phyloP scores from a whole-genome alignment of 495 filamentous ascomycete genomes.

The Patellaria atrata region DNA sequence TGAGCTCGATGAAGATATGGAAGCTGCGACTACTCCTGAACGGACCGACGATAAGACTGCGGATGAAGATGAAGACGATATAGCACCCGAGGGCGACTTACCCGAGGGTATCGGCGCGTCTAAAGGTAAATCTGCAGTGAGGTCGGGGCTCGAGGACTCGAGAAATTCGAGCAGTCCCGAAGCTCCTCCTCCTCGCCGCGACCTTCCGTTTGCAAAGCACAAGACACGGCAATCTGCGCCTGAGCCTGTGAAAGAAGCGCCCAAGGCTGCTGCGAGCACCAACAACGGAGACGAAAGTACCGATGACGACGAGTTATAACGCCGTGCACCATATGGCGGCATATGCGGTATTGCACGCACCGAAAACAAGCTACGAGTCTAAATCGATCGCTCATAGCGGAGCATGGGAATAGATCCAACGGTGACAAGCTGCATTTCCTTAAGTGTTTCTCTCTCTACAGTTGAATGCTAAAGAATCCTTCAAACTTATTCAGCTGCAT shows the following conservation, averaged over 20 bases:
- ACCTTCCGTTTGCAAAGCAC: slow-evolving; percentile 17
- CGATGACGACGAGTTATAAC: slow-evolving; percentile 20
- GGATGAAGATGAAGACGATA: slow-evolving; percentile 16
- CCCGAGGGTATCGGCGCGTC: too few species aligned
- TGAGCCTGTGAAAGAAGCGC: slow-evolving; percentile 3
- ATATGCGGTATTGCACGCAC: too few species aligned
- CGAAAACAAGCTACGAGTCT: too few species aligned
- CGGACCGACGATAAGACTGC: slow-evolving; percentile 17
- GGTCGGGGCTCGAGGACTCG: too few species aligned
- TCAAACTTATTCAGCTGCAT: too few species aligned
- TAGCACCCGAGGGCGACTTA: background rate
- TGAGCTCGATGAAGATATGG: slow-evolving; percentile 6
- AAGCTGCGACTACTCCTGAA: slow-evolving; percentile 10
- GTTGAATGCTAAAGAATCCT: too few species aligned
- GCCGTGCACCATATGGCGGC: too few species aligned
- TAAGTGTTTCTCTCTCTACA: too few species aligned
- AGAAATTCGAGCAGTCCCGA: slow-evolving; percentile 1
- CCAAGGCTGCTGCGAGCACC: background rate
- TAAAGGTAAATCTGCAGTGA: too few species aligned
- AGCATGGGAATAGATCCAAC: too few species aligned
- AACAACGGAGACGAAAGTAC: slow-evolving; percentile 19
- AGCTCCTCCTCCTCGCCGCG: slow-evolving; percentile 9
- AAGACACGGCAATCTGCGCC: slow-evolving; percentile 4
- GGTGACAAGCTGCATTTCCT: too few species aligned
- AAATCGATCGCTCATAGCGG: too few species aligned